phyloP scores from a whole-genome alignment of 441 rosid genomes.

The Croton setiger region DNA sequence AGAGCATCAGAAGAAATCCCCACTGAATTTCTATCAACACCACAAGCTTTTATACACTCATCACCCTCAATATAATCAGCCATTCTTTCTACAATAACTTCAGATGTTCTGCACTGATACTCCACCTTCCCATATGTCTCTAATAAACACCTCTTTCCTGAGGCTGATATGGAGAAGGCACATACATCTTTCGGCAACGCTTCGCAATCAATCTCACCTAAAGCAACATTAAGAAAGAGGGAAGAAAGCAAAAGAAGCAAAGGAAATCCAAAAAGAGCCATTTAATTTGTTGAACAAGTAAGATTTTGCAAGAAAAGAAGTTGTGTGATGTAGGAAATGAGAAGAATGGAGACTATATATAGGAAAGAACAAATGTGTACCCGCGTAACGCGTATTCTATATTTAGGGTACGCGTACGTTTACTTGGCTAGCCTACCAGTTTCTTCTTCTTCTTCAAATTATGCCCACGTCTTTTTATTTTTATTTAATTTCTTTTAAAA shows the following conservation, averaged over 20 bases:
- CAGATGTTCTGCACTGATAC: slow-evolving; percentile 79
- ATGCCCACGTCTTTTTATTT: not conserved
- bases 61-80: slow-evolving; percentile 71
- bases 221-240: slow-evolving; percentile 56
- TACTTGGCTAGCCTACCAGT: not conserved
- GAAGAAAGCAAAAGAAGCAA: slow-evolving; percentile 48
- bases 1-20: slow-evolving; percentile 93
- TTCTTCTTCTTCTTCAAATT: not conserved
- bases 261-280: slow-evolving; percentile 57
- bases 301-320: slow-evolving; percentile 1
- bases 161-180: slow-evolving; percentile 62
- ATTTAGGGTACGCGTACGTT: slow-evolving; percentile 22
- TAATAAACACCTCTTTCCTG: slow-evolving; percentile 84
- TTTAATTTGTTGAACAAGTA: slow-evolving; percentile 16
- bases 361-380: not conserved
- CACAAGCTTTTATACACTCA: slow-evolving; percentile 72
- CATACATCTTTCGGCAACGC: slow-evolving; percentile 61
- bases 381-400: slow-evolving; percentile 11
- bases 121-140: slow-evolving; percentile 59
- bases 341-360: not conserved
- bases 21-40: slow-evolving; percentile 68
- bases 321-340: not conserved
- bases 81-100: slow-evolving; percentile 72
- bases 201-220: slow-evolving; percentile 71
- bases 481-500: too few species aligned